Evolutionary conservation across 2,329 filamentous ascomycete species (phyloP), one percentile per base, ranked within the genome.

Genomic region (Dactylellina leptospora): DNA sequence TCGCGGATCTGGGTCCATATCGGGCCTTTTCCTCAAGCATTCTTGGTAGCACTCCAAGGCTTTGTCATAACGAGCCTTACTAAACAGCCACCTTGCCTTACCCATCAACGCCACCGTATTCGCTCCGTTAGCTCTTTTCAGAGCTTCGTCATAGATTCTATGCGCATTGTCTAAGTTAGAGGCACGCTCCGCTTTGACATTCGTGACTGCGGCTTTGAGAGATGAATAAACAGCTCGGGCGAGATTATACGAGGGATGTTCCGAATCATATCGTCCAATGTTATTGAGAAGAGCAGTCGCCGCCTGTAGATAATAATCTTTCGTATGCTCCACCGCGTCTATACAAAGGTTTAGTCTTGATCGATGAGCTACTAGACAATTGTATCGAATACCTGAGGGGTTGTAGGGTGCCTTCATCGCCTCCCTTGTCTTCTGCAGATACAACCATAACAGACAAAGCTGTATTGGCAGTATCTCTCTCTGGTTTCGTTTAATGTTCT

Each of bases 261-360:
- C 89, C 8, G 95, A 93, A 79, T 95, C 97, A 78, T 97, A 90
- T 70, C 93, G 88, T 18, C 91, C 91, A n/a, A 95, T 93, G 77
- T 97, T 95, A 81, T 99, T 99, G 74, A 99, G 85, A 1, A 90
- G 93, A 47, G 88, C 87, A 1, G 93, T 97, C n/a, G 93, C 93
- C 54, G 90, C 85, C 78, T 96, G 90, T 33, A 99, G 86, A 80
- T 93, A 99, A 80, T 90, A 87, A 75, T 99, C 95, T 80, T 99
- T 99, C 13, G 91, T 96, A 82, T 90, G 93, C 45, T 87, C 86
- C 75, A 96, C 91, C 10, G 88, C 6, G 13, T 62, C 73, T 73
- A 53, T 3, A 44, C 86, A 20, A 85, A 22, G 1, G 22, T 22
- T 1, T 2, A 3, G 11, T 45, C 84, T 56, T 86, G 80, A 40